Percentiles rank a stretch among this genome's conserved stretches.
Evolutionary conservation across 2,329 filamentous ascomycete species (phyloP).

Genomic region (Colletotrichum aenigma): DNA sequence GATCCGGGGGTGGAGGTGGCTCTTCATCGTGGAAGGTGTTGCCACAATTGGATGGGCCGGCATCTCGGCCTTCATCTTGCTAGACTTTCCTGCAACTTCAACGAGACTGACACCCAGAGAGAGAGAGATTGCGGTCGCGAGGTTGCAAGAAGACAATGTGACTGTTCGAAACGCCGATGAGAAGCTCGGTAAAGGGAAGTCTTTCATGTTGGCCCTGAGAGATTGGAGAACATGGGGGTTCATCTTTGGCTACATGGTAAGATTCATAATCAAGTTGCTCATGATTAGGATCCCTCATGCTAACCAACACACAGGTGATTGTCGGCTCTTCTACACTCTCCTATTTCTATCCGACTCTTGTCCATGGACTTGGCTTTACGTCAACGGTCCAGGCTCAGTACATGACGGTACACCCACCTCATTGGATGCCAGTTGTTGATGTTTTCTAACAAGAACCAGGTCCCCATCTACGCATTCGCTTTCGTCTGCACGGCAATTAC

Average conservation of each 20-base stretch:
- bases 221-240: slow-evolving; percentile 46
- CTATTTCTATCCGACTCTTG: slow-evolving; percentile 38
- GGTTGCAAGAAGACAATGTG: slow-evolving; percentile 64
- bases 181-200: neutral
- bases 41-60: slow-evolving; percentile 67
- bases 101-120: slow-evolving; percentile 52
- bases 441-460: slow-evolving; percentile 24
- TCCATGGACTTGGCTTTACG: slow-evolving; percentile 33
- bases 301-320: slow-evolving; percentile 28
- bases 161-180: slow-evolving; percentile 65
- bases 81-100: slow-evolving; percentile 72
- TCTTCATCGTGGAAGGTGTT: slow-evolving; percentile 67
- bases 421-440: neutral
- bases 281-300: slow-evolving; percentile 13
- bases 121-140: slow-evolving; percentile 63
- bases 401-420: slow-evolving; percentile 38
- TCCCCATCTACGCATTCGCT: slow-evolving; percentile 56
- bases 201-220: slow-evolving; percentile 28
- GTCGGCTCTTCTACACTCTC: slow-evolving; percentile 33
- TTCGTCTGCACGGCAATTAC: slow-evolving; percentile 54
- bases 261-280: neutral
- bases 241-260: slow-evolving; percentile 43
- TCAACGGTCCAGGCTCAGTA: slow-evolving; percentile 30
- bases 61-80: slow-evolving; percentile 68
- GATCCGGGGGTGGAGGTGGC: slow-evolving; percentile 53